Base-by-base conservation (phyloP, 1,139 yeast species). In the Pichia sp. region DNA sequence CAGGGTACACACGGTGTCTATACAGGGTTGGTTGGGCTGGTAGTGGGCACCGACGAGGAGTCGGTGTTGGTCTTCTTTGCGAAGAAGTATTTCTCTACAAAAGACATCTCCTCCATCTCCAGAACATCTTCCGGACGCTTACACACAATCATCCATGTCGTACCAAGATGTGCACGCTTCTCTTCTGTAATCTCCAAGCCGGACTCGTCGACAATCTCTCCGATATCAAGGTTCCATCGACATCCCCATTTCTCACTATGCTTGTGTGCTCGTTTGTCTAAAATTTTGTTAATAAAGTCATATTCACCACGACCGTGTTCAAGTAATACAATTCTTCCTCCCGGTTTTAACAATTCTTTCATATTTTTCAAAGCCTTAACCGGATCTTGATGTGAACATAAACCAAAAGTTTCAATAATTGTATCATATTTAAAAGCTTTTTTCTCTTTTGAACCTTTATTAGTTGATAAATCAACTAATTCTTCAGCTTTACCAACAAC, bases 171-270 rank as follows among this genome's bases (percentile, higher is more conserved):
- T 21, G 79, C 80, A 52, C 95, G 69, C 51, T 77, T 77, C 53
- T 85, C 88, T 51, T 77, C 79, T 1, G 89, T 85, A 31, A 91
- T 73, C 51, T 85, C 93, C 47, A 91, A 69, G 0, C 95, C 96
- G 13, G 95, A 81, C 47, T 78, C 79, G 55, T 84, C 89, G 24
- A 91, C 71, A 40, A 91, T 70, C 53, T 81, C 91, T 26, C 88
- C 94, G 51, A 91, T 86, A 57, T 91, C 97, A 50, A 91, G 68
- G 57, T 91, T 91, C 96, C 97, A 91, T 57, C 97, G 70, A 63
- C 98, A 91, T 3, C 96, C 97, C 97, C 97, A 91, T 11, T 83
- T 80, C 50, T 83, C 75, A 68, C 89, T 77, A 64, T 96, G 80
- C 51, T 78, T 75, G 43, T 78, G 88, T 7, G 96, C 89, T 50